Evolutionary conservation across 2,329 filamentous ascomycete species (phyloP).

Genomic region (Pseudogymnoascus sp.): DNA sequence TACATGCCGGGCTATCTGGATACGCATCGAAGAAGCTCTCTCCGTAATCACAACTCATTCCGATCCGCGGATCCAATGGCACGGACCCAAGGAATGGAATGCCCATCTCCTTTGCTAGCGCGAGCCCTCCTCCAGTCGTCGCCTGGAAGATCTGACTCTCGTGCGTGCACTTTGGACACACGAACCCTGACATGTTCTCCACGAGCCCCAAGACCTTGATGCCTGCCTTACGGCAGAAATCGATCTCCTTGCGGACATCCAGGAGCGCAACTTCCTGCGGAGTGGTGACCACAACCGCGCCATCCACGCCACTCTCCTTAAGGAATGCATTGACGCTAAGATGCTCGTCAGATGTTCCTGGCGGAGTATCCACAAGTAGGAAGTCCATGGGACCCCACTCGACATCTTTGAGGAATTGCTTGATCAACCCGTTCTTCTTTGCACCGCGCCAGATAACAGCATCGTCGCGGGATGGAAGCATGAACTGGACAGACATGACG

Average conservation of each 20-base stretch:
- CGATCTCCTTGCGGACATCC: slow-evolving; percentile 93
- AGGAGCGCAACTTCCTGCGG: slow-evolving; percentile 89
- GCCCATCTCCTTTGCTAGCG: slow-evolving; percentile 73
- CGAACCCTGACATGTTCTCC: slow-evolving; percentile 97
- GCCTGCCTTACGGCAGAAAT: slow-evolving; percentile 92
- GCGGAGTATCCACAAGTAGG: slow-evolving; percentile 87
- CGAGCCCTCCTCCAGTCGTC: slow-evolving; percentile 78
- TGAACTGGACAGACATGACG: slow-evolving; percentile 97
- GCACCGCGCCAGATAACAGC: slow-evolving; percentile 96
- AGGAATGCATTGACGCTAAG: slow-evolving; percentile 86
- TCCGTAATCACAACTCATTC: slow-evolving; percentile 93
- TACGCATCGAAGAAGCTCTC: slow-evolving; percentile 96
- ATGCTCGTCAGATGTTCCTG: slow-evolving; percentile 92
- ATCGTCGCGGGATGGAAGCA: slow-evolving; percentile 88
- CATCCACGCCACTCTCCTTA: slow-evolving; percentile 85
- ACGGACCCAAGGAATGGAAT: slow-evolving; percentile 86
- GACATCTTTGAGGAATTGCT: slow-evolving; percentile 95
- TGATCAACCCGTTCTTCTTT: slow-evolving; percentile 98
- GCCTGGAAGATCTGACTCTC: slow-evolving; percentile 79
- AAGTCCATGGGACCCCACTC: slow-evolving; percentile 96
- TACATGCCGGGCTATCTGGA: slow-evolving; percentile 84
- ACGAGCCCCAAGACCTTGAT: slow-evolving; percentile 83
- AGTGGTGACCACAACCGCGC: slow-evolving; percentile 86
- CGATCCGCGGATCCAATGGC: slow-evolving; percentile 84
- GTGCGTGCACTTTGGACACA: slow-evolving; percentile 85